Conservation (phyloP, 2,329 filamentous ascomycete species). For the Septoria linicola region DNA sequence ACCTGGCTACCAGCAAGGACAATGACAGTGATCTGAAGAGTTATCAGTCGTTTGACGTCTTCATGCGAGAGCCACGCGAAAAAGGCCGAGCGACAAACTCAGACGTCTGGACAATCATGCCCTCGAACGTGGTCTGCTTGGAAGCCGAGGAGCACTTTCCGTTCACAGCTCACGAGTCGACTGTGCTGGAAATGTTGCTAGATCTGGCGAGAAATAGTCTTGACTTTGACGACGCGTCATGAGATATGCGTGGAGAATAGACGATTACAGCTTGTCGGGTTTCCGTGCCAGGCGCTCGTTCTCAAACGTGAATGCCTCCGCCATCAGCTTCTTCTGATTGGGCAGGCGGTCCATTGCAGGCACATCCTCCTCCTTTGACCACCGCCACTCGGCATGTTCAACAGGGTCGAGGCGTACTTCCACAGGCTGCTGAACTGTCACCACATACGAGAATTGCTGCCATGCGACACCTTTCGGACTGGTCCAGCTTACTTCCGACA, state of each 20-base stretch:
- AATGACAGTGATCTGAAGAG: slow-evolving; percentile 34
- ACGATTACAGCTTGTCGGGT: too few relatives aligned
- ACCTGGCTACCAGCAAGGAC: slow-evolving; percentile 47
- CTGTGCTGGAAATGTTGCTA: slow-evolving; percentile 37
- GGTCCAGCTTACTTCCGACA: slow-evolving; percentile 7
- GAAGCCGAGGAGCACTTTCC: slow-evolving; percentile 32
- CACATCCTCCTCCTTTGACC: slow-evolving; percentile 7
- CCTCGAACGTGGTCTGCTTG: slow-evolving; percentile 41
- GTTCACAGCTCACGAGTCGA: slow-evolving; percentile 33
- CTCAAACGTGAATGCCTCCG: slow-evolving; percentile 13
- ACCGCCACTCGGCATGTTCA: slow-evolving; percentile 20
- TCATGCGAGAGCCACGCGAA: slow-evolving; percentile 36
- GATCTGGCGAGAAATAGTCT: slow-evolving; percentile 22
- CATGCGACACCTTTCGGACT: slow-evolving; percentile 4
- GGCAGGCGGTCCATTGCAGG: slow-evolving; percentile 8
- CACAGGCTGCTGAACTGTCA: slow-evolving; percentile 5
- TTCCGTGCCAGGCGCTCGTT: slow-evolving; percentile 7
- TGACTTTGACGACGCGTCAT: not conserved
- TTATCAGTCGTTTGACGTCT: slow-evolving; percentile 42
- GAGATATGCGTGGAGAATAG: not conserved
- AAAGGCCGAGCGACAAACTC: slow-evolving; percentile 11
- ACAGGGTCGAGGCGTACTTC: slow-evolving; percentile 14
- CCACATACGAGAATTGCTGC: slow-evolving; percentile 14
- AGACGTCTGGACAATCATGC: slow-evolving; percentile 39
- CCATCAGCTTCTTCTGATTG: slow-evolving; percentile 12